Percentiles rank a stretch among this genome's conserved stretches.
Conservation (phyloP, 1,139 yeast genomes). For the Protomyces macrosporus region DNA sequence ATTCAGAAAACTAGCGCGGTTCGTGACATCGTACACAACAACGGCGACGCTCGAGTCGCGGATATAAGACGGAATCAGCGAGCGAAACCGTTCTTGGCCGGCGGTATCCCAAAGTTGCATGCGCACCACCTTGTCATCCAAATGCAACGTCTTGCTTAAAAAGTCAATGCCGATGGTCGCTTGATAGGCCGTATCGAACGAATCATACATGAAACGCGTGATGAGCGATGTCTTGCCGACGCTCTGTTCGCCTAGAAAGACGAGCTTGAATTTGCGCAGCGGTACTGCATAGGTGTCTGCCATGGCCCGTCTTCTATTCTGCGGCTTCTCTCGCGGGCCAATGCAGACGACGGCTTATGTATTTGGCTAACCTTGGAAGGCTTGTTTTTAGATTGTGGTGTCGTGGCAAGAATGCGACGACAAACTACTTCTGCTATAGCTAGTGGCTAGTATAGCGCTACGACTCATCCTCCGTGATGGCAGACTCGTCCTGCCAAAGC, state of each 20-base stretch:
- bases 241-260: constrained; percentile 50
- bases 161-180: constrained; percentile 98
- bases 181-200: constrained; percentile 83
- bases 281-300: constrained; percentile 21
- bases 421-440: too few species aligned
- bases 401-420: background rate
- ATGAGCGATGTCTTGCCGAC: constrained; percentile 94
- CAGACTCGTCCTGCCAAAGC: constrained; percentile 13
- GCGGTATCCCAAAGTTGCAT: constrained; percentile 96
- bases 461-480: constrained; percentile 17
- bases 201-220: constrained; percentile 95
- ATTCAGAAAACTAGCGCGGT: constrained; percentile 66
- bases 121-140: constrained; percentile 67
- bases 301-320: background rate
- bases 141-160: constrained; percentile 76
- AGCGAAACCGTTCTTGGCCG: constrained; percentile 94
- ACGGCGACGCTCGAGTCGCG: constrained; percentile 97
- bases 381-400: background rate
- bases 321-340: background rate
- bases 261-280: constrained; percentile 62
- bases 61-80: constrained; percentile 87
- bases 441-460: background rate
- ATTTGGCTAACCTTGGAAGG: background rate
- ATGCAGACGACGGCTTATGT: background rate
- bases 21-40: constrained; percentile 88